These are phyloP conservation scores for Trichoderma simmonsii DNA, from an alignment of 2,329 filamentous ascomycete genomes.

Conservation along the genomic window DNA sequence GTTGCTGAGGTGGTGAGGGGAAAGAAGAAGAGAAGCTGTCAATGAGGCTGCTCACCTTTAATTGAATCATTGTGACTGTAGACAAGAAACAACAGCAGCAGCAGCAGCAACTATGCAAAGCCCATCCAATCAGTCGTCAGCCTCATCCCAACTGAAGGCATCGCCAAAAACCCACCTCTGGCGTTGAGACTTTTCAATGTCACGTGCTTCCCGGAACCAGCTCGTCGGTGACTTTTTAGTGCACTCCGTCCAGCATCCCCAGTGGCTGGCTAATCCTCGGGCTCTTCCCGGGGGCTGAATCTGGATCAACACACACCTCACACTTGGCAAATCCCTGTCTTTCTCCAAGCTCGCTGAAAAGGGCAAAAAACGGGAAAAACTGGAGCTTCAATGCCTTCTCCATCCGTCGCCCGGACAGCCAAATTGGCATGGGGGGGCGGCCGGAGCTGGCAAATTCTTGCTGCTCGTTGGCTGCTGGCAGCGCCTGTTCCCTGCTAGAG, in stretches of 20 bases:
- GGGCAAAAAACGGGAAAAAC: slow-evolving; percentile 2
- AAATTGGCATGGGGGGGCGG: neutral
- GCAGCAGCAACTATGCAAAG: neutral
- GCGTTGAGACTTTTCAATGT: slow-evolving; percentile 17
- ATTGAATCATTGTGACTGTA: slow-evolving; percentile 74
- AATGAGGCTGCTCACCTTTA: slow-evolving; percentile 60
- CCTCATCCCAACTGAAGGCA: neutral
- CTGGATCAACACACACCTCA: neutral
- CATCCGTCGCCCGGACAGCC: slow-evolving; percentile 19
- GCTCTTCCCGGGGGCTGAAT: neutral
- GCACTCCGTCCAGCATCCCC: too few species aligned
- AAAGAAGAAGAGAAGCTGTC: too few species aligned
- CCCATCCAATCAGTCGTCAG: neutral
- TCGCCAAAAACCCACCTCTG: neutral
- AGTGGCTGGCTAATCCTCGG: slow-evolving; percentile 15
- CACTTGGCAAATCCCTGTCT: neutral
- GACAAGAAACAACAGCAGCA: neutral
- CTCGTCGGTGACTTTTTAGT: neutral
- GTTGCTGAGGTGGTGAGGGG: neutral
- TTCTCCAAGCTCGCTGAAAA: neutral
- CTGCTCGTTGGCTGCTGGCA: neutral
- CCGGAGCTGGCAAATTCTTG: neutral
- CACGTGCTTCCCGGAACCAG: slow-evolving; percentile 1
- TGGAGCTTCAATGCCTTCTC: slow-evolving; percentile 4
- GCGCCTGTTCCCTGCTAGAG: neutral